Evolutionary conservation across 306 rosid genomes (phyloP), one percentile per base, ranked within the genome.

Genomic region (Boehmeria nivea): DNA sequence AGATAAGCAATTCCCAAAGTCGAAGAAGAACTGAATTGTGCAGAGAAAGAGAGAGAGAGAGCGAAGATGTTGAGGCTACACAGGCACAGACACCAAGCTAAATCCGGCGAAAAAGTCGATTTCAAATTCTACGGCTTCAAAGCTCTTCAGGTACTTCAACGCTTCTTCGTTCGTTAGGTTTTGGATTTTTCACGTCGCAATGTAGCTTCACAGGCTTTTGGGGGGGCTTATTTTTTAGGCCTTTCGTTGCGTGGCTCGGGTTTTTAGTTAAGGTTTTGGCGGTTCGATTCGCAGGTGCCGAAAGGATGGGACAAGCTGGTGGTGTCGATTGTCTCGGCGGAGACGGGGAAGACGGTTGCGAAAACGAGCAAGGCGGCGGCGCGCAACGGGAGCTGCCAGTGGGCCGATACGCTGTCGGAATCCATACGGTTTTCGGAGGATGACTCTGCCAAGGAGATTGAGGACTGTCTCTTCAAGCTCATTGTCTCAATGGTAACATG

Each of bases 31-130:
- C n/a, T n/a, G n/a, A n/a, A n/a, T n/a, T n/a, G n/a, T n/a, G n/a
- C n/a, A 28, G 51, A 43, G 52, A 49, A 23, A 48, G 22, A 56
- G 24, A 22, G 19, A 23, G 65, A 53, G 49, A 43, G 63, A 51
- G 34, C 15, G 39, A 51, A 25, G 62, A 91, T 91, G 98, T 84
- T 91, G 58, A 76, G 87, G 80, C 20, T 91, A 51, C 91, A 84
- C 47, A 91, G 75, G 78, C 67, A 69, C 60, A 73, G 72, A 72
- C 52, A 64, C 33, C 33, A 27, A 7, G 27, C 72, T 14, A 87
- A 82, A 72, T 82, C 96, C 12, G 81, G 70, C 51, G 79, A 69
- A 51, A 77, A 49, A 42, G 12, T 65, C 23, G 83, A 77, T 39
- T 77, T 77, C 73, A 72, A 56, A 43, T 57, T 77, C 64, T 69